Evolutionary conservation across 148 eudicot species (phyloP), one percentile per base, ranked within the genome.

Genomic region (Camellia granthamiana): DNA sequence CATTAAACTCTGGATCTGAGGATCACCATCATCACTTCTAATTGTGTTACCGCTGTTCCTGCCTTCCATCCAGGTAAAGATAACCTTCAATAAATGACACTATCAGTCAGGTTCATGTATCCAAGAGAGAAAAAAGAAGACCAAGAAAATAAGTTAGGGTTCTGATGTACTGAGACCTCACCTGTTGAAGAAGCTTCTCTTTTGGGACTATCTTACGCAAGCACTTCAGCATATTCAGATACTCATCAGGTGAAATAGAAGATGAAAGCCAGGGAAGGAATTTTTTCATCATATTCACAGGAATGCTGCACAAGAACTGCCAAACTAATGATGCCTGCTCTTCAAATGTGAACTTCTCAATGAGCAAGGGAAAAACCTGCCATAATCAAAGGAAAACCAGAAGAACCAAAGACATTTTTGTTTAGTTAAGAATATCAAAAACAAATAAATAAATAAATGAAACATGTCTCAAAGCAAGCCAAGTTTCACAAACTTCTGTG

Each of bases 241-340:
- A 84, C 77, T 96, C 99, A 74, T 92, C 99, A 78, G 84, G 44
- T 54, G 97, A 93, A 54, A 96, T 88, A 62, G 92, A 96, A 78
- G 95, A 91, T 49, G 95, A 92, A 83, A 96, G 93, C 99, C 99
- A 96, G 30, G 99, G 99, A 63, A 96, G 93, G 84, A 96, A 96
- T 81, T 96, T 94, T 76, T 85, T 91, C 99, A 96, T 92, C 98
- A 96, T 92, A 89, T 90, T 91, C 70, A 92, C 97, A 77, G 99
- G 99, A 85, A 96, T 96, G 83, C 98, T 93, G 88, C 99, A 96
- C 80, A 96, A 85, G 83, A 96, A 96, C 76, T 90, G 95, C 99
- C 99, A 96, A 5, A 93, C 95, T 74, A 96, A 81, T 52, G 97
- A 93, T 76, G 98, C 97, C 78, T 92, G 99, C 91, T 96, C 99